These are phyloP conservation scores for Patellaria atrata DNA, from an alignment of 495 filamentous ascomycete genomes.

Conservation along the genomic window DNA sequence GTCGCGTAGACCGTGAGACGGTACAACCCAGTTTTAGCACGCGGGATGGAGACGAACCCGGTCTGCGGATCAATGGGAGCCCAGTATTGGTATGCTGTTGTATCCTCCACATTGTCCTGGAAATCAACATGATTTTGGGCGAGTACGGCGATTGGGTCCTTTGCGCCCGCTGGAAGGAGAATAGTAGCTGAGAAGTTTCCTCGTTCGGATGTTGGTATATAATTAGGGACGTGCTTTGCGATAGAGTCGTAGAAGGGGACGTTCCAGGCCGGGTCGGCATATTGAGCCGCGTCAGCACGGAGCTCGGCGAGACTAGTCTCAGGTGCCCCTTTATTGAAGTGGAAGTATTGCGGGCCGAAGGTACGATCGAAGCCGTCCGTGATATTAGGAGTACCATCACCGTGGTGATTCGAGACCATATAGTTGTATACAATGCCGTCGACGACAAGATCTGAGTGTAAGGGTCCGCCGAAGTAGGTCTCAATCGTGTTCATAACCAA, in stretches of 20 bases:
- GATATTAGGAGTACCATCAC: slow-evolving; percentile 42
- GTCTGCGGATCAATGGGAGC: slow-evolving; percentile 32
- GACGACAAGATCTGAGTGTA: slow-evolving; percentile 42
- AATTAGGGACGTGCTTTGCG: slow-evolving; percentile 38
- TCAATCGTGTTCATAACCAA: slow-evolving; percentile 44
- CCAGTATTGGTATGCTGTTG: slow-evolving; percentile 42
- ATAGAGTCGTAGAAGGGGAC: slow-evolving; percentile 42
- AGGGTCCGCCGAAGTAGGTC: slow-evolving; percentile 43
- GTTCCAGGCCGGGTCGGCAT: slow-evolving; percentile 37
- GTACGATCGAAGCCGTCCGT: slow-evolving; percentile 44
- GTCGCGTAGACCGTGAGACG: slow-evolving; percentile 43
- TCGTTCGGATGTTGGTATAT: slow-evolving; percentile 32
- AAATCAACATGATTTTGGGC: slow-evolving; percentile 38
- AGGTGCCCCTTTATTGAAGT: slow-evolving; percentile 39
- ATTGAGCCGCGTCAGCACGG: slow-evolving; percentile 33
- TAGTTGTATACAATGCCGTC: slow-evolving; percentile 45
- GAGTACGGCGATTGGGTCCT: slow-evolving; percentile 36
- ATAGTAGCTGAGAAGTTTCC: slow-evolving; percentile 31
- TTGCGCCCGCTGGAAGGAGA: slow-evolving; percentile 33
- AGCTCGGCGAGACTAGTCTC: slow-evolving; percentile 30
- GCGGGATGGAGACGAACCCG: slow-evolving; percentile 34
- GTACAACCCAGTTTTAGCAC: slow-evolving; percentile 38
- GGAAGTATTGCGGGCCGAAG: slow-evolving; percentile 38
- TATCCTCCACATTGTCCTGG: slow-evolving; percentile 40
- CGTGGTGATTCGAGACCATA: slow-evolving; percentile 40